Evolutionary conservation across 2,329 filamentous ascomycete species (phyloP).

Genomic region (Verticillium zaregamsianum): DNA sequence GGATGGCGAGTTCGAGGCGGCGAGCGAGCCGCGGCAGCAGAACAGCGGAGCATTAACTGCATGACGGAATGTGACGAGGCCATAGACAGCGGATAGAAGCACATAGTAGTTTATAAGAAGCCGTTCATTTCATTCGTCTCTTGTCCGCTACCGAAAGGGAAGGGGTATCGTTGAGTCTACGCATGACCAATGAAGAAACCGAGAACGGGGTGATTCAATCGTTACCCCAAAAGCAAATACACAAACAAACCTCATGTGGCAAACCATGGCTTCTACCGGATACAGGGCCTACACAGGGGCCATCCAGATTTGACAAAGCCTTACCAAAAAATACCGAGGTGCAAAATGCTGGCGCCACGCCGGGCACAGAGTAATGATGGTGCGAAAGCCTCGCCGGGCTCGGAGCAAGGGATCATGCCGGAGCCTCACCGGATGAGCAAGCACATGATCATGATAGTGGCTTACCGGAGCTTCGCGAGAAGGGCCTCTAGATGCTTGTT

Average conservation of each 20-base stretch:
- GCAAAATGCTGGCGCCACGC: neutral
- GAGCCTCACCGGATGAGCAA: neutral
- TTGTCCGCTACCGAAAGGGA: neutral
- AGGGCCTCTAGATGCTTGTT: constrained; percentile 68
- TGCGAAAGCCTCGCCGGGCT: neutral
- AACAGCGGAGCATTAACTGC: constrained; percentile 61
- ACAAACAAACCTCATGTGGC: constrained; percentile 5
- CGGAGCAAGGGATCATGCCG: neutral
- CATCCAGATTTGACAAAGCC: neutral
- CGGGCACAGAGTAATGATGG: neutral
- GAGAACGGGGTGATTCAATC: neutral
- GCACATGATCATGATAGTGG: neutral
- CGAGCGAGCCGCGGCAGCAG: constrained; percentile 68
- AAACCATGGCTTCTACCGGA: neutral
- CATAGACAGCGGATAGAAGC: constrained; percentile 19
- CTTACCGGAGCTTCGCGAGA: constrained; percentile 40
- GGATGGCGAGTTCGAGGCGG: constrained; percentile 73
- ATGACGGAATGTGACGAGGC: neutral
- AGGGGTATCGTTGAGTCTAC: neutral
- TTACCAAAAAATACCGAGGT: neutral
- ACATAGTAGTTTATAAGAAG: neutral
- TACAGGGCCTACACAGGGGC: neutral
- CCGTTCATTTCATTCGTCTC: neutral
- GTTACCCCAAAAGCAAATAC: constrained; percentile 10
- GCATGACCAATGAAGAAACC: neutral